Evolutionary conservation across 805 yeast genomes (phyloP).

Genomic region (Ogataea pilisensis): DNA sequence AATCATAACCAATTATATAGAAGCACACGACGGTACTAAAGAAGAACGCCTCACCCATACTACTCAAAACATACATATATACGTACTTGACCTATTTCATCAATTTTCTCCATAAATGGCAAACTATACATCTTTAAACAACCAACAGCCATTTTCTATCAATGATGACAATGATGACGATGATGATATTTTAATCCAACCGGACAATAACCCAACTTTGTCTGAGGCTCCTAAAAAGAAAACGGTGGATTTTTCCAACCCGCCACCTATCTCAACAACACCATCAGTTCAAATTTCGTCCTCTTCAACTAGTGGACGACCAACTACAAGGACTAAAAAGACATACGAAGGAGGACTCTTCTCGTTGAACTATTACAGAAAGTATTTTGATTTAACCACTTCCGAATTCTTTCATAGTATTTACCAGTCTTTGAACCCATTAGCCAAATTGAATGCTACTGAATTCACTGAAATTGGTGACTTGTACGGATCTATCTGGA

Average conservation of each 20-base stretch:
- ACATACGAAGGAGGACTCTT: conserved; percentile 43
- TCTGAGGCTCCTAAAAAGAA: neutral
- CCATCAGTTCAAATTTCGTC: neutral
- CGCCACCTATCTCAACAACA: neutral
- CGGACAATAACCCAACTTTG: conserved; percentile 11
- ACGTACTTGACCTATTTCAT: neutral
- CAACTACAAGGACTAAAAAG: conserved; percentile 13
- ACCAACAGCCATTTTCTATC: conserved; percentile 19
- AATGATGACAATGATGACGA: conserved; percentile 16
- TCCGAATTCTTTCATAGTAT: conserved; percentile 54
- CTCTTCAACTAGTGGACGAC: neutral
- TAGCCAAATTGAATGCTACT: conserved; percentile 31
- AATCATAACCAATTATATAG: too few relatives aligned
- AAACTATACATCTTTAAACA: conserved; percentile 7
- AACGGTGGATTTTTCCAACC: neutral
- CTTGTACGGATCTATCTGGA: conserved; percentile 88
- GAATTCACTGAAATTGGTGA: conserved; percentile 51
- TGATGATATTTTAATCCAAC: conserved; percentile 23
- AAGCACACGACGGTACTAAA: too few relatives aligned
- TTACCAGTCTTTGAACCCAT: conserved; percentile 54
- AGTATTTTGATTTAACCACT: conserved; percentile 68
- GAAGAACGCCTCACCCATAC: too few relatives aligned
- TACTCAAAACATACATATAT: conserved; percentile 7
- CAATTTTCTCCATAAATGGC: conserved; percentile 5
- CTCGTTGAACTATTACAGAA: conserved; percentile 55